These are phyloP conservation scores for Novakomyces olei DNA, from an alignment of 805 yeast species.

Conservation along the genomic window DNA sequence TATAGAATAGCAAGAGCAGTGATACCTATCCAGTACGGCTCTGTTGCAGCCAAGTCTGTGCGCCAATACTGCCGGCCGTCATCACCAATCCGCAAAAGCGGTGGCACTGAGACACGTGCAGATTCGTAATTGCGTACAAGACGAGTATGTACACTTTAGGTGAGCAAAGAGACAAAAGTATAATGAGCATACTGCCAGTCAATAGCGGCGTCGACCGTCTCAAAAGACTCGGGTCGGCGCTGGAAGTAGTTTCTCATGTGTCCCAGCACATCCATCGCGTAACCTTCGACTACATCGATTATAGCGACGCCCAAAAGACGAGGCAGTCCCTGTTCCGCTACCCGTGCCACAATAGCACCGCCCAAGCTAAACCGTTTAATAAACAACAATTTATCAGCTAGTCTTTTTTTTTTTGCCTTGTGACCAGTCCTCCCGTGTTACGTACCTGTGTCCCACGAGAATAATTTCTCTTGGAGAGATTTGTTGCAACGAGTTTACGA, in stretches of 20 bases:
- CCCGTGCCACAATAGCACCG: slow-evolving; percentile 55
- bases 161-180: neutral
- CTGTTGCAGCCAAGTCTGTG: slow-evolving; percentile 38
- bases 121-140: slow-evolving; percentile 35
- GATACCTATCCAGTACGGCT: slow-evolving; percentile 61
- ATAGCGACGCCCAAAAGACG: slow-evolving; percentile 44
- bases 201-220: slow-evolving; percentile 34
- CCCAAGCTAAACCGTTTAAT: slow-evolving; percentile 79
- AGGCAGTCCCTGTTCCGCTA: slow-evolving; percentile 14
- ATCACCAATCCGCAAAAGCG: slow-evolving; percentile 22
- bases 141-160: slow-evolving; percentile 21
- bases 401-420: no score
- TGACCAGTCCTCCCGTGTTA: no score
- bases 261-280: slow-evolving; percentile 48
- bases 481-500: slow-evolving; percentile 23
- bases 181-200: slow-evolving; percentile 38
- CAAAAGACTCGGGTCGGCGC: slow-evolving; percentile 42
- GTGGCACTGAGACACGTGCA: slow-evolving; percentile 62
- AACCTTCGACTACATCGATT: slow-evolving; percentile 86
- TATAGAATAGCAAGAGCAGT: no score
- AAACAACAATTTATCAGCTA: no score
- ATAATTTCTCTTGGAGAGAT: slow-evolving; percentile 19
- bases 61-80: slow-evolving; percentile 28
- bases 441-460: slow-evolving; percentile 74
- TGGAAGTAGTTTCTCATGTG: slow-evolving; percentile 46